Base-by-base conservation (phyloP, 2,329 filamentous ascomycete genomes). In the Paecilomyces formosus region DNA sequence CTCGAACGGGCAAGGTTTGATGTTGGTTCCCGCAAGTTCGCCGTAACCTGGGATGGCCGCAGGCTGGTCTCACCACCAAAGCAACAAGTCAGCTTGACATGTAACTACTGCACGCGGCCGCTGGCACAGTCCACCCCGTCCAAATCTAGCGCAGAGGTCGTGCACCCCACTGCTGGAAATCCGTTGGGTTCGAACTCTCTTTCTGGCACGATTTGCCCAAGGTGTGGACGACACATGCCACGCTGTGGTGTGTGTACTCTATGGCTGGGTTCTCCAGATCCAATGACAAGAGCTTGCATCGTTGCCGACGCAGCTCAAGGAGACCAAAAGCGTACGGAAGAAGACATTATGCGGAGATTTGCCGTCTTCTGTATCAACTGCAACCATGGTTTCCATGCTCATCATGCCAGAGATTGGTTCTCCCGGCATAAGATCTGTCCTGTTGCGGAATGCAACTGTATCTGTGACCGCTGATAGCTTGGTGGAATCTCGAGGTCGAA, bases 331-430 rank as follows among this genome's bases (percentile, higher is more conserved):
- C 61, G 64, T 2, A 66, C 63, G 0, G 70, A 72, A 53, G 67
- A 70, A 30, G 81, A 84, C 61, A 58, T 76, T 6, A 80, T 86
- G 76, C 78, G 77, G 15, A 75, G 79, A 56, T 80, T 85, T 64
- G 77, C 85, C 62, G 81, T 81, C 3, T 85, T 87, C 65, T 88
- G 85, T 65, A 82, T 84, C 63, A 80, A 77, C 60, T 88, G 85
- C 67, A 82, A 82, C 63, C 85, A 88, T 74, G 84, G 83, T 0
- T 85, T 82, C 63, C 85, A 88, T 73, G 83, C 82, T 3, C 76
- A 84, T 69, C 85, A 87, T 75, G 85, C 85, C 11, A 73, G 78
- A 63, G 78, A 81, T 61, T 88, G 85, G 85, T 88, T 87, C 58
- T 64, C 60, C 50, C 68, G 65, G 28, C 73, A 75, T 60, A 71